Evolutionary conservation across 305 asterid species (phyloP).

Genomic region (Solanum hybrid): DNA sequence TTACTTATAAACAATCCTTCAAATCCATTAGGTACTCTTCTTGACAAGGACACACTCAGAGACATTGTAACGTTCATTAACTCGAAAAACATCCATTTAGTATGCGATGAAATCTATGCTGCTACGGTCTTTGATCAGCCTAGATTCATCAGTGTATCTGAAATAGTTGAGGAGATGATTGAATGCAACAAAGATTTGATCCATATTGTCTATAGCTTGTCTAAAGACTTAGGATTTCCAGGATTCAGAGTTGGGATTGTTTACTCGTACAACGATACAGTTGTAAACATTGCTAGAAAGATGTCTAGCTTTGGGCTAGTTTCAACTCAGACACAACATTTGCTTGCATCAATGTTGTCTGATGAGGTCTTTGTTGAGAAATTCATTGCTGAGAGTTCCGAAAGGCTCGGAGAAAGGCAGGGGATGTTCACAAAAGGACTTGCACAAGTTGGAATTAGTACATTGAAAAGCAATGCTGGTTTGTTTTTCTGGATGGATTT

Average conservation of each 20-base stretch:
- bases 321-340: slow-evolving; percentile 29
- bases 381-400: slow-evolving; percentile 15
- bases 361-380: slow-evolving; percentile 16
- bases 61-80: slow-evolving; percentile 33
- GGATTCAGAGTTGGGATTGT: slow-evolving; percentile 30
- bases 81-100: slow-evolving; percentile 46
- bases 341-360: slow-evolving; percentile 23
- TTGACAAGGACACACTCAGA: slow-evolving; percentile 38
- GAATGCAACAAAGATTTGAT: slow-evolving; percentile 34
- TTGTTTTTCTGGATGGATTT: slow-evolving; percentile 28
- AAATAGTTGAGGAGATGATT: slow-evolving; percentile 31
- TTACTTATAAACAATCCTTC: slow-evolving; percentile 71
- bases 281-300: slow-evolving; percentile 16
- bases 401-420: slow-evolving; percentile 17
- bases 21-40: slow-evolving; percentile 65
- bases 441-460: slow-evolving; percentile 19
- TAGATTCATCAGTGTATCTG: slow-evolving; percentile 51
- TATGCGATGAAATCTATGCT: slow-evolving; percentile 79
- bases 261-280: slow-evolving; percentile 25
- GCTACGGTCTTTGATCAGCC: slow-evolving; percentile 67
- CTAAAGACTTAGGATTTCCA: slow-evolving; percentile 31
- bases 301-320: slow-evolving; percentile 30
- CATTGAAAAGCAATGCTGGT: slow-evolving; percentile 24
- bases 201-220: slow-evolving; percentile 30
- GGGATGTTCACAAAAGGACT: slow-evolving; percentile 17